Conservation (phyloP, 257 asterid genomes). For the Solanum boliviense region DNA sequence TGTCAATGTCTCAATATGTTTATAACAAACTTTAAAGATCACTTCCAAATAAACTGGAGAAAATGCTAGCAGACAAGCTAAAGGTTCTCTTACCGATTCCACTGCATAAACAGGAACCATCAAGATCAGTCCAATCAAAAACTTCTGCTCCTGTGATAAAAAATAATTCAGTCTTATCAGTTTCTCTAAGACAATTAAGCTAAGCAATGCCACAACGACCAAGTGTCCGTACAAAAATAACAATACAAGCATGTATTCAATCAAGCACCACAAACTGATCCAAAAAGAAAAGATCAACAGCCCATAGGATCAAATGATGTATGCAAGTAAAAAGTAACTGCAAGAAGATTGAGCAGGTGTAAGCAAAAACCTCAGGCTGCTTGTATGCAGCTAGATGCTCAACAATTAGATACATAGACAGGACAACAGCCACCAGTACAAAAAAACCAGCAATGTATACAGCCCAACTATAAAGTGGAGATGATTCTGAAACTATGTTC, state of each 20-base stretch:
- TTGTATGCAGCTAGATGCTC: constrained; percentile 91
- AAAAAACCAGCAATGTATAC: constrained; percentile 67
- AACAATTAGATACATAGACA: constrained; percentile 70
- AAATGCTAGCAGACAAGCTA: constrained; percentile 1
- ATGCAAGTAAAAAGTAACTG: not conserved
- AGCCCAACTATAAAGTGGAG: constrained; percentile 57
- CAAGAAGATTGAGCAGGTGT: not conserved
- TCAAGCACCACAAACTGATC: not conserved
- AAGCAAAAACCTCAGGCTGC: constrained; percentile 77
- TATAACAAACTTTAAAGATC: not conserved
- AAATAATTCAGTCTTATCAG: constrained; percentile 1
- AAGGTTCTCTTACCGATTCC: constrained; percentile 57
- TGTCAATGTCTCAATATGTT: not conserved
- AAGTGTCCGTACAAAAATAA: not conserved
- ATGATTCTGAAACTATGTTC: constrained; percentile 28
- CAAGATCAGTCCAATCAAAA: constrained; percentile 80
- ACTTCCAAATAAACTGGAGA: not conserved
- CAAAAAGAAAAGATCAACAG: not conserved
- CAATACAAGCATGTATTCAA: not conserved
- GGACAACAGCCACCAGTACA: constrained; percentile 69
- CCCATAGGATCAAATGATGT: not conserved
- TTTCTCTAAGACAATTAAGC: not conserved
- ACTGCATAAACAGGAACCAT: constrained; percentile 99
- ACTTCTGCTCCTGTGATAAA: constrained; percentile 85
- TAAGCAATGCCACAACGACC: not conserved